Evolutionary conservation across 768 basidiomycete species (phyloP).

Genomic region (Podaxis sp.): DNA sequence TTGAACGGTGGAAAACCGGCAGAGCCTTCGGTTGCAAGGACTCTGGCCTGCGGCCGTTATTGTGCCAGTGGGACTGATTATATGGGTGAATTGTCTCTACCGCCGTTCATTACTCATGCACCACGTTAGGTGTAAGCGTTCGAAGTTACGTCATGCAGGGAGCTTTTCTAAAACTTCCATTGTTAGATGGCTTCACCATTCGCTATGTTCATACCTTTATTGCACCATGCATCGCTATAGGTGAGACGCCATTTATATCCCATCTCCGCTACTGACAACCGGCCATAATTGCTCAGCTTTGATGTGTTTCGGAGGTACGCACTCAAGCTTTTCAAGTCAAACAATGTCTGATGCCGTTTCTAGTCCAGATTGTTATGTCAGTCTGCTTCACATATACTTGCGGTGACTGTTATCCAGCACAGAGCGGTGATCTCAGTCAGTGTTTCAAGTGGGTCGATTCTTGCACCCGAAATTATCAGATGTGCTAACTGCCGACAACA

Average conservation of each 20-base stretch:
- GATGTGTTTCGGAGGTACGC: slow-evolving; percentile 33
- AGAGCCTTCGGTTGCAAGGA: slow-evolving; percentile 31
- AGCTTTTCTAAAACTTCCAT: not conserved
- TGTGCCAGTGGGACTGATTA: slow-evolving; percentile 32
- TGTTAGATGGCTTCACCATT: slow-evolving; percentile 32
- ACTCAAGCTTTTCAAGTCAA: not conserved
- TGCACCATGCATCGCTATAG: slow-evolving; percentile 37
- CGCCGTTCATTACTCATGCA: not conserved
- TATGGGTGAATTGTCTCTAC: slow-evolving; percentile 21
- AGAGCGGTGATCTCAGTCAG: slow-evolving; percentile 35
- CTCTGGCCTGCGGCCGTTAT: slow-evolving; percentile 36
- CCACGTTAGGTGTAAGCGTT: slow-evolving; percentile 13
- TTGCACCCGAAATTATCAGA: not conserved
- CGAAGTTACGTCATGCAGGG: not conserved
- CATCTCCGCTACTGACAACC: not conserved
- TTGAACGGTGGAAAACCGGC: slow-evolving; percentile 21
- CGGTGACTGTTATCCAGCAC: slow-evolving; percentile 33
- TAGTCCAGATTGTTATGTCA: slow-evolving; percentile 33
- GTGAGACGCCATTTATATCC: slow-evolving; percentile 18
- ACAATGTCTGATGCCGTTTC: not conserved
- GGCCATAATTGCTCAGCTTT: slow-evolving; percentile 21
- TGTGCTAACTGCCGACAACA: not conserved
- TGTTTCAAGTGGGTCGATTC: slow-evolving; percentile 32
- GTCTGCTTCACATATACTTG: slow-evolving; percentile 38
- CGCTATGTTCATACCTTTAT: slow-evolving; percentile 31